phyloP scores from a whole-genome alignment of 2,329 filamentous ascomycete genomes.

The Colletotrichum echinochloae region DNA sequence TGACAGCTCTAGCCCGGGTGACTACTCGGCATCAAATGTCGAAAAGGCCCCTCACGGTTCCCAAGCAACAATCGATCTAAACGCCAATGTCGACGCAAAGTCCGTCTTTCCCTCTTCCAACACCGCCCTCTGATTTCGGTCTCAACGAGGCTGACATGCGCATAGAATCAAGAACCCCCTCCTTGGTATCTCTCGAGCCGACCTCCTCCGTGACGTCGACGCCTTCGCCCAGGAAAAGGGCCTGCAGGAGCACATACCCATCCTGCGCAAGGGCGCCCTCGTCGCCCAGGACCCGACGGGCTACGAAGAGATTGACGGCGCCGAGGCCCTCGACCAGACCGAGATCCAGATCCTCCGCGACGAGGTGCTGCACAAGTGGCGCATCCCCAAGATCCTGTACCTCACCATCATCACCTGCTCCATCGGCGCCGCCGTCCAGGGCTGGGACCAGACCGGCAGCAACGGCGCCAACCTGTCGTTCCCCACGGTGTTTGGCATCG shows the following conservation, averaged over 20 bases:
- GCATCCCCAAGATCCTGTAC: constrained; percentile 61
- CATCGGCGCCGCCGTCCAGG: constrained; percentile 66
- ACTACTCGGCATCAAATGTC: constrained; percentile 9
- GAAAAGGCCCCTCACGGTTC: constrained; percentile 24
- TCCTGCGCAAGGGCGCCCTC: constrained; percentile 61
- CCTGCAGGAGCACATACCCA: constrained; percentile 58
- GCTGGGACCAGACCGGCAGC: constrained; percentile 61
- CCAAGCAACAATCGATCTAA: constrained; percentile 52
- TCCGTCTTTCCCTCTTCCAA: constrained; percentile 44
- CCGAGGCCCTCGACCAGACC: constrained; percentile 55
- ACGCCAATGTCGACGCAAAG: constrained; percentile 61
- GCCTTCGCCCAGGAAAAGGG: constrained; percentile 62
- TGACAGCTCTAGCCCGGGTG: constrained; percentile 2
- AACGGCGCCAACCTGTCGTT: constrained; percentile 63
- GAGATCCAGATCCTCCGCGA: constrained; percentile 56
- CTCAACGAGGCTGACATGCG: constrained; percentile 39
- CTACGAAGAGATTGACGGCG: constrained; percentile 56
- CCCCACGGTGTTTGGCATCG: constrained; percentile 57
- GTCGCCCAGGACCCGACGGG: constrained; percentile 66
- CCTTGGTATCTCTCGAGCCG: constrained; percentile 53
- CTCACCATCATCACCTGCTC: constrained; percentile 64
- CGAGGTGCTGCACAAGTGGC: constrained; percentile 63
- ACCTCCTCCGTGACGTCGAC: constrained; percentile 66
- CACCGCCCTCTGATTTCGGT: not conserved
- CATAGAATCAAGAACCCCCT: constrained; percentile 61